Base-by-base conservation (phyloP, 2,329 filamentous ascomycete genomes). In the Didymella sp. region DNA sequence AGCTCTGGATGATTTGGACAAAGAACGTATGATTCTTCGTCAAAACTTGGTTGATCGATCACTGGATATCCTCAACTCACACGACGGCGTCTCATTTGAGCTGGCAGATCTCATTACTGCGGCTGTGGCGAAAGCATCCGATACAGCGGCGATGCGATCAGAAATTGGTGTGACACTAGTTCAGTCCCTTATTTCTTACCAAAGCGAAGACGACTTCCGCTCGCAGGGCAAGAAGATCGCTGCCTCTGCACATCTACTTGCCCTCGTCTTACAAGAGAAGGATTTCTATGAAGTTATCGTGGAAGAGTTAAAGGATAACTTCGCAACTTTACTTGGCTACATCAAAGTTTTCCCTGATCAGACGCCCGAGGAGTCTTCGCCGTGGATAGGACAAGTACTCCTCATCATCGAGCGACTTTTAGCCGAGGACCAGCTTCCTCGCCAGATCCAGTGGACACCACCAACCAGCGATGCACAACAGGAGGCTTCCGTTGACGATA, bases 351-450 rank as follows among this genome's bases (percentile, higher is more conserved):
- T 86, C 5, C 80, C 86, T 0, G 85, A 87, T 24, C 85, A 88
- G 53, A 82, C 89, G 3, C 80, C 84, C 0, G 91, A 96, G 45
- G 90, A 95, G 56, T 81, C 92, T n/a, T 90, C 92, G 4, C 90
- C 92, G 1, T 99, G 94, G 92, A 89, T 98, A 62, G 90, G 92
- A 12, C 93, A 95, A 69, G 87, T 98, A 28, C 81, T 99, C 30
- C 83, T 98, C 15, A 90, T 99, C 46, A 83, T 98, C 45, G 95
- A 99, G 80, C 90, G 90, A 50, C 81, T 98, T 28, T 81, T 99
- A n/a, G 89, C 90, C 13, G 90, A 96, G 67, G 95, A 98, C 74
- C 89, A 91, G 67, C 88, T 94, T 62, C 92, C 93, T 3, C 80
- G 84, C 4, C 85, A 90, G 57, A 88, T 90, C 24, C 82, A 84